phyloP scores from a whole-genome alignment of 371 early-diverging fungal species.

The Actinomortierella wolfii region DNA sequence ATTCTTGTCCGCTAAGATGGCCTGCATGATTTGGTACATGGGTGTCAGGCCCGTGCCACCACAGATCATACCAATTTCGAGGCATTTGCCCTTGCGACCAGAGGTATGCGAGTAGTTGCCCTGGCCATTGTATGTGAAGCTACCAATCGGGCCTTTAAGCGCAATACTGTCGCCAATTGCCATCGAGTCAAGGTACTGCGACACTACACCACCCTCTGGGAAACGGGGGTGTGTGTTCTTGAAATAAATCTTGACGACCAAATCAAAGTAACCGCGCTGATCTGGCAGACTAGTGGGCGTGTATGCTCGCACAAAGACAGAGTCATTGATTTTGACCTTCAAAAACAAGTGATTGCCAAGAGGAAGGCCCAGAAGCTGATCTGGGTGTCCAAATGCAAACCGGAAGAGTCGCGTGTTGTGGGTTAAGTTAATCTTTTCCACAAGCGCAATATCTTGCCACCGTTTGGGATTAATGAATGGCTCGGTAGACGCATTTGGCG shows the following conservation, averaged over 20 bases:
- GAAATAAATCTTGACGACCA: conserved; percentile 68
- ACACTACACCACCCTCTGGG: conserved; percentile 59
- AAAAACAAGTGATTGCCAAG: conserved; percentile 54
- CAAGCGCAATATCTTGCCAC: conserved; percentile 49
- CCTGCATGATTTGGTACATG: conserved; percentile 56
- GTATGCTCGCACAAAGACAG: conserved; percentile 61
- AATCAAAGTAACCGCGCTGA: conserved; percentile 52
- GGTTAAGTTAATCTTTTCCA: conserved; percentile 44
- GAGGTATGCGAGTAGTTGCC: conserved; percentile 36
- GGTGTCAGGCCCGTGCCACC: conserved; percentile 77
- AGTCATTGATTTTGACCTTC: conserved; percentile 50
- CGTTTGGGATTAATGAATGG: conserved; percentile 47
- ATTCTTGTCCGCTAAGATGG: conserved; percentile 33
- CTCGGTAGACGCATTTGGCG: conserved; percentile 4
- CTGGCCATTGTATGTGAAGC: conserved; percentile 53
- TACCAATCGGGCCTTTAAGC: conserved; percentile 65
- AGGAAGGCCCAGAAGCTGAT: conserved; percentile 50
- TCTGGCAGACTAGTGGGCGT: conserved; percentile 52
- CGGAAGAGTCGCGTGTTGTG: conserved; percentile 52
- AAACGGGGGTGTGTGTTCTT: conserved; percentile 33
- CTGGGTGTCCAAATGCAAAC: conserved; percentile 44
- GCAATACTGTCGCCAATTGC: conserved; percentile 59
- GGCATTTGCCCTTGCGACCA: conserved; percentile 8
- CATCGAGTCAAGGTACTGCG: conserved; percentile 54
- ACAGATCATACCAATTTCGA: conserved; percentile 53